Percentiles rank a stretch among this genome's conserved stretches.
Evolutionary conservation across 345 rosid genomes (phyloP).

Genomic region (Ricinus communis): DNA sequence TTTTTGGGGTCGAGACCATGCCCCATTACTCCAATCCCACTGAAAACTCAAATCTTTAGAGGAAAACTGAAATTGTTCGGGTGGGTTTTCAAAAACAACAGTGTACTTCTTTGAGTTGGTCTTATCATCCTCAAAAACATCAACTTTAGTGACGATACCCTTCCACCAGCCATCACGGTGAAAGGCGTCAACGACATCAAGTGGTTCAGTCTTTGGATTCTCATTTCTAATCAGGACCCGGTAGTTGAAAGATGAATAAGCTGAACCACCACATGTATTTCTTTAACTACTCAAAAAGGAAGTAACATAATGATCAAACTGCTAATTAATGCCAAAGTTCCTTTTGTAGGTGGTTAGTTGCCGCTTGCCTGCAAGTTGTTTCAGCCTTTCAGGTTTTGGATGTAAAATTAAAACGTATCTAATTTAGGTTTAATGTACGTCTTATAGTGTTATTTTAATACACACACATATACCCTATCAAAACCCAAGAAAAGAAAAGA

Average conservation of each 20-base stretch:
- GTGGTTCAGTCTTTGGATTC: neutral
- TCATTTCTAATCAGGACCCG: too few species aligned
- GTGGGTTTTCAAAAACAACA: slow-evolving; percentile 20
- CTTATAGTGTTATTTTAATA: too few species aligned
- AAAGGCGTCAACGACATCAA: slow-evolving; percentile 6
- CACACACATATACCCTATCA: too few species aligned
- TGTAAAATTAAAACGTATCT: too few species aligned
- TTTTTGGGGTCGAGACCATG: slow-evolving; percentile 21
- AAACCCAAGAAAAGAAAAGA: neutral
- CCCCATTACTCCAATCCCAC: slow-evolving; percentile 18
- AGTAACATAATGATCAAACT: neutral
- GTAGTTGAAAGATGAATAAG: too few species aligned
- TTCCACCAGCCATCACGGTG: slow-evolving; percentile 13
- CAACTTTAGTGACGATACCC: neutral
- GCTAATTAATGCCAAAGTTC: neutral
- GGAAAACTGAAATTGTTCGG: slow-evolving; percentile 17
- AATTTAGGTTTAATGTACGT: too few species aligned
- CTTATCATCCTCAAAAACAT: neutral
- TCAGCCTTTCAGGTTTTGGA: too few species aligned
- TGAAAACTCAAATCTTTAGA: slow-evolving; percentile 23
- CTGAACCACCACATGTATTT: neutral
- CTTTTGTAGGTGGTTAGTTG: neutral
- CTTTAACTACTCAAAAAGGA: neutral
- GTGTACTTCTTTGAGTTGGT: neutral
- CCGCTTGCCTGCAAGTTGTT: neutral